A percentile compares a stretch with the other conserved stretches of the same genome.
Evolutionary conservation across 2,329 filamentous ascomycete species (phyloP).

Genomic region (Parafenestella ontariensis): DNA sequence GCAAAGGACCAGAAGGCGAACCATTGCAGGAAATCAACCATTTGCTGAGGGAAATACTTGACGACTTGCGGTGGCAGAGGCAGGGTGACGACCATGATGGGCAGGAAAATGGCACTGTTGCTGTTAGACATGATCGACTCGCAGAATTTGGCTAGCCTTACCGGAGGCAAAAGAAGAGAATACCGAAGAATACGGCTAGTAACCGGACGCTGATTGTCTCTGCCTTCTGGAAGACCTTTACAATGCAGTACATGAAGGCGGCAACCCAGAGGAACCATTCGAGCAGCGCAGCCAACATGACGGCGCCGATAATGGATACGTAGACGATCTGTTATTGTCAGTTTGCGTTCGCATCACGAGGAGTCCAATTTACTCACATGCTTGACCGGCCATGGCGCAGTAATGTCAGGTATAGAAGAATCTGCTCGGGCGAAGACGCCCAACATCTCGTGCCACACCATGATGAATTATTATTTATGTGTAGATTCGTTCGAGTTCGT

Average conservation of each 20-base stretch:
- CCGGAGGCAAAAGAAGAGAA: constrained; percentile 78
- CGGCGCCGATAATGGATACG: constrained; percentile 76
- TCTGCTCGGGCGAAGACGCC: constrained; percentile 38
- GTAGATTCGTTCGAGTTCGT: constrained; percentile 21
- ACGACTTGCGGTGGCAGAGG: constrained; percentile 78
- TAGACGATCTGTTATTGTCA: constrained; percentile 74
- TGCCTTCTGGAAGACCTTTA: constrained; percentile 88
- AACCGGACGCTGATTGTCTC: constrained; percentile 84
- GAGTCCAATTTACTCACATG: constrained; percentile 46
- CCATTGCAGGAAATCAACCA: constrained; percentile 83
- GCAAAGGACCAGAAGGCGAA: constrained; percentile 96
- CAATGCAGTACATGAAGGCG: constrained; percentile 90
- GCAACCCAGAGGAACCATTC: constrained; percentile 96
- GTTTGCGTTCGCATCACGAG: neutral
- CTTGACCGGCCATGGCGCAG: constrained; percentile 49
- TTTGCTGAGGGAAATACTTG: constrained; percentile 70
- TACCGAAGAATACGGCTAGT: constrained; percentile 76
- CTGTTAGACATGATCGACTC: constrained; percentile 21
- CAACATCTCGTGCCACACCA: constrained; percentile 29
- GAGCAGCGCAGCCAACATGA: constrained; percentile 84
- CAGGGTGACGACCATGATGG: constrained; percentile 92
- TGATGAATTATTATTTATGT: constrained; percentile 27
- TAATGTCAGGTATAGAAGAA: constrained; percentile 41
- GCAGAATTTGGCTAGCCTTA: constrained; percentile 50
- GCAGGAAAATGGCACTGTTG: constrained; percentile 79